phyloP scores from a whole-genome alignment of 1,284 basidiomycete species.

The Gymnopus androsaceus region DNA sequence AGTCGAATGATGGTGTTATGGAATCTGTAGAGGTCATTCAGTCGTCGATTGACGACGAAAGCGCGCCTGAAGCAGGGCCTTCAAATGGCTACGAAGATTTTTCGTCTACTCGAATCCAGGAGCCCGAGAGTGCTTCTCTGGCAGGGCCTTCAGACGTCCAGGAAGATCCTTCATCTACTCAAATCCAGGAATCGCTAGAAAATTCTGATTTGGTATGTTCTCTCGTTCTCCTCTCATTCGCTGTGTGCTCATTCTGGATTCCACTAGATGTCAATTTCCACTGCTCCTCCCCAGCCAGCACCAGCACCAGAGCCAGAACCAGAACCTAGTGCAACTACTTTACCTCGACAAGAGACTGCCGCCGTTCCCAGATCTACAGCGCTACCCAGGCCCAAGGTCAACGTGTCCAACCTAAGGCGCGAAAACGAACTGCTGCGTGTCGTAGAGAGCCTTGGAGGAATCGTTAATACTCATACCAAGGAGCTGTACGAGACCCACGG shows the following conservation, averaged over 20 bases:
- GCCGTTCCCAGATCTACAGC: background rate
- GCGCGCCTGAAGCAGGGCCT: background rate
- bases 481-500: conserved; percentile 69
- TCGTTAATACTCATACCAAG: conserved; percentile 63
- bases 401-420: conserved; percentile 72
- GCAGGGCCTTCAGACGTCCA: background rate
- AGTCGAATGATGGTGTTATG: no score
- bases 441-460: conserved; percentile 62
- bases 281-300: background rate
- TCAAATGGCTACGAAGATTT: background rate
- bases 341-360: background rate
- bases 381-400: conserved; percentile 45
- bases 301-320: no score
- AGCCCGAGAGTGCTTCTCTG: background rate
- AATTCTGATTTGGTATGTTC: background rate
- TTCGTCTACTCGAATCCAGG: background rate
- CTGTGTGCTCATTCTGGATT: background rate
- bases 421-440: conserved; percentile 75
- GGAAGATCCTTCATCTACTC: background rate
- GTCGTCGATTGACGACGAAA: background rate
- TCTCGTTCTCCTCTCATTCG: background rate
- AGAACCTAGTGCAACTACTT: background rate
- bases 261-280: background rate
- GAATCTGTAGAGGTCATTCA: background rate
- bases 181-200: background rate